Base-by-base conservation (phyloP, 768 basidiomycete species). In the Trametes villosa region DNA sequence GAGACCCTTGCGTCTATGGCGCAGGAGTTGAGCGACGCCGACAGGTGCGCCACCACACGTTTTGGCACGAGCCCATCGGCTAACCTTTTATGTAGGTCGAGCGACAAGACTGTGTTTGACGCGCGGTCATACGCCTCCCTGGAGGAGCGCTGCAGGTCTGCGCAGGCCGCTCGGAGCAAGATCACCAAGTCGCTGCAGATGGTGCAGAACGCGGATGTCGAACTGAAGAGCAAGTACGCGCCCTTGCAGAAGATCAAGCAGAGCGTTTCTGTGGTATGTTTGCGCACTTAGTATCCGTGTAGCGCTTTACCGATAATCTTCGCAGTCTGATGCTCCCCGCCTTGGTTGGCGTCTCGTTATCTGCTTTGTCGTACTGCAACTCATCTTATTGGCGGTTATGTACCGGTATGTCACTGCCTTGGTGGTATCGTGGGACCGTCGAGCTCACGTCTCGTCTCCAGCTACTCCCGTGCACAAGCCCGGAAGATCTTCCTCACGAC, bases 401-500 rank as follows among this genome's bases (percentile, higher is more conserved):
- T 88, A 86, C 72, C 81, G 82, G 88, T 89, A 70, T 12, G 79
- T 41, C 38, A n/a, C 46, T 18, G 15, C 34, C 44, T 27, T 29
- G 9, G 18, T 22, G 15, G n/a, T 18, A 18, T 27, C 29, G 12
- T 27, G 15, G 20, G 49, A 15, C 18, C 36, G 30, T 34, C 22
- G 9, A 13, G 15, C 44, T 60, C 11, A 57, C 24, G 11, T 15
- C 53, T n/a, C 3, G 2, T 34, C 20, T 20, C 52, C 61, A 85
- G 89, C 65, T 63, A 84, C 66, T 78, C 80, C 60, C 66, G 74
- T 47, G 70, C 72, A 30, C 79, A 77, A 48, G 83, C 87, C 45
- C 78, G 72, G 67, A 77, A 82, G 24, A 75, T 85, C 30, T 92
- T 89, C 73, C 77, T 91, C 66, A 88, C 86, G 61, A 86, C 83